Percentiles rank a stretch among this genome's conserved stretches.
phyloP scores from a whole-genome alignment of 495 filamentous ascomycete genomes.

The Thermothielavioides terrestris region DNA sequence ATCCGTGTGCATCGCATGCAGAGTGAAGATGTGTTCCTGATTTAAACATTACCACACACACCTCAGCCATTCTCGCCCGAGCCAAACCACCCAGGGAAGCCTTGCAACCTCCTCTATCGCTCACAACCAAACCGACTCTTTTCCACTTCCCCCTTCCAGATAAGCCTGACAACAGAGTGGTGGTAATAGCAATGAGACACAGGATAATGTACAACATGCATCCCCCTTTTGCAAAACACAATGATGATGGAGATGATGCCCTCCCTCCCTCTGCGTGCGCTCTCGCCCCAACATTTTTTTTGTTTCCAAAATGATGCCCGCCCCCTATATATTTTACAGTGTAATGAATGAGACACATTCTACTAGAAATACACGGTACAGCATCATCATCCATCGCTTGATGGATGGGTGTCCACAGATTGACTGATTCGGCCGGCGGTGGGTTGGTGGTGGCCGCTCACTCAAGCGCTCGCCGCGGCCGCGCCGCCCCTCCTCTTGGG shows the following conservation, averaged over 20 bases:
- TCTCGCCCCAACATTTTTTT: neutral
- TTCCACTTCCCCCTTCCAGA: no score
- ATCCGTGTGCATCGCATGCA: no score
- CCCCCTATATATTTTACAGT: neutral
- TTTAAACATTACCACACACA: neutral
- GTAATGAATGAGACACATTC: neutral
- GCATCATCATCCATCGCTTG: no score
- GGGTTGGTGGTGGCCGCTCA: no score
- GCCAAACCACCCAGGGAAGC: no score
- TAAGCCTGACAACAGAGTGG: no score
- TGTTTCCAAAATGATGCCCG: neutral
- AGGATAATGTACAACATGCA: no score
- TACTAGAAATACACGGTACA: neutral
- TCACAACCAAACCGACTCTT: no score
- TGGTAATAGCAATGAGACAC: no score
- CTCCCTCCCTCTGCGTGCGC: neutral
- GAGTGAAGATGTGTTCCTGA: conserved; percentile 4
- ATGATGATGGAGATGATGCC: neutral
- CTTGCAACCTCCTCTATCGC: neutral
- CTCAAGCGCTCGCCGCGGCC: neutral
- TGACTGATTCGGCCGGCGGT: no score
- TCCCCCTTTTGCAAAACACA: neutral
- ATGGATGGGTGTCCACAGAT: no score
- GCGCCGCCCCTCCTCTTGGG: conserved; percentile 55
- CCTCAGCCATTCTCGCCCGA: neutral